phyloP scores from a whole-genome alignment of 2,329 filamentous ascomycete species.

The Fusarium subtropicale region DNA sequence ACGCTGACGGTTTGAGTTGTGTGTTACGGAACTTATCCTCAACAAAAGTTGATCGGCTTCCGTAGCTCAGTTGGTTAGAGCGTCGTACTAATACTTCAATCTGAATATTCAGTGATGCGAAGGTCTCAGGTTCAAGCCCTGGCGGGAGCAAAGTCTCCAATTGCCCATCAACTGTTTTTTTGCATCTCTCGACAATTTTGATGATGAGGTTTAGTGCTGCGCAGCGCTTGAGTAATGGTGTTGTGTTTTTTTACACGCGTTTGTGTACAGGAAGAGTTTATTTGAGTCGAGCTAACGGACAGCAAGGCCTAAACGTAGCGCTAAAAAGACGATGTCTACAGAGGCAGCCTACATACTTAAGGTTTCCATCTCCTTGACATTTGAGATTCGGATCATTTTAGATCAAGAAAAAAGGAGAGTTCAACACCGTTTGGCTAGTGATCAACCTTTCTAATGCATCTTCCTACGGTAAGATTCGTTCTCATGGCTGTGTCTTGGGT shows the following conservation, averaged over 20 bases:
- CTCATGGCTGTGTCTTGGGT: no score
- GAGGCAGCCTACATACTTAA: no score
- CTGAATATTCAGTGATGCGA: not conserved
- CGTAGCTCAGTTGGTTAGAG: conserved; percentile 6
- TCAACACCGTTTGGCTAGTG: fast-evolving
- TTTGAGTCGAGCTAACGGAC: not conserved
- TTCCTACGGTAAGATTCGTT: no score
- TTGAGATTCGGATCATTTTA: no score
- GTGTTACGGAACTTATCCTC: fast-evolving
- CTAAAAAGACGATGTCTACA: not conserved
- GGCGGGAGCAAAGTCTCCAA: conserved; percentile 3
- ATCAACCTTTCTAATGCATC: no score
- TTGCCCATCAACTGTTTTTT: not conserved
- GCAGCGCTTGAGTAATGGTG: not conserved
- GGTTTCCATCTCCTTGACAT: no score
- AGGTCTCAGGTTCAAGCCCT: conserved; percentile 2
- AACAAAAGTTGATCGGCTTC: conserved; percentile 1
- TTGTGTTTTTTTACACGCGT: not conserved
- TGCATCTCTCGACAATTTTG: not conserved
- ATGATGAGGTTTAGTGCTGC: not conserved
- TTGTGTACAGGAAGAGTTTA: not conserved
- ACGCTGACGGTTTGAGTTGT: not conserved
- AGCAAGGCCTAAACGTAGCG: not conserved
- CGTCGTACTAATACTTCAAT: conserved; percentile 3
- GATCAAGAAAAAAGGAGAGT: no score